A percentile compares a stretch with the other conserved stretches of the same genome.
phyloP scores from a whole-genome alignment of 345 rosid species.

The Camelina laxa region DNA sequence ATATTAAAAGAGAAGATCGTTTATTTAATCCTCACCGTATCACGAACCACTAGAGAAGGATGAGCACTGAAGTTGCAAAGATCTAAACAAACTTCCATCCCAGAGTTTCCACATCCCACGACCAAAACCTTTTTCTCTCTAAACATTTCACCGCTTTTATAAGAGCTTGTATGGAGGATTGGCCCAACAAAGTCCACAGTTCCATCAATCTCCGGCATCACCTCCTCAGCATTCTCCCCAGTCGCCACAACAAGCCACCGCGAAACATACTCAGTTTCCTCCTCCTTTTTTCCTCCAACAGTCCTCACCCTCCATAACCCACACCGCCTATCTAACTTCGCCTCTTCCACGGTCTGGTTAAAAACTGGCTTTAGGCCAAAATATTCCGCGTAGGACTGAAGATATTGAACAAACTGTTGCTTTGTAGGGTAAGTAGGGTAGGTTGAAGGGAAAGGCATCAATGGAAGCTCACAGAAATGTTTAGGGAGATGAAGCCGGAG shows the following conservation, averaged over 20 bases:
- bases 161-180: conserved; percentile 61
- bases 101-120: conserved; percentile 94
- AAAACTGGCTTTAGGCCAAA: conserved; percentile 60
- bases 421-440: conserved; percentile 85
- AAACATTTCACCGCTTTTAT: conserved; percentile 62
- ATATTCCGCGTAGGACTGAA: conserved; percentile 50
- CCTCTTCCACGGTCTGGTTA: conserved; percentile 57
- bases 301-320: conserved; percentile 70
- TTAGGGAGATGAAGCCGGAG: conserved; percentile 92
- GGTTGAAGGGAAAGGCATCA: conserved; percentile 61
- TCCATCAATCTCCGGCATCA: conserved; percentile 67
- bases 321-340: conserved; percentile 53
- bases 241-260: conserved; percentile 81
- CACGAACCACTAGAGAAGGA: conserved; percentile 80
- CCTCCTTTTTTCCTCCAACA: conserved; percentile 44
- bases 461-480: conserved; percentile 76
- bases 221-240: conserved; percentile 83
- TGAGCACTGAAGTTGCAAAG: conserved; percentile 71
- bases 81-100: conserved; percentile 92
- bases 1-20: not conserved
- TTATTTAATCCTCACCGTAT: conserved; percentile 58
- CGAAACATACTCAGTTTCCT: conserved; percentile 54
- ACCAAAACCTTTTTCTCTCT: conserved; percentile 65
- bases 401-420: conserved; percentile 67
- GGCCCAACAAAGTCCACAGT: conserved; percentile 58